Conservation (phyloP, 169 alveolate species). For the Plasmodium coatneyi region DNA sequence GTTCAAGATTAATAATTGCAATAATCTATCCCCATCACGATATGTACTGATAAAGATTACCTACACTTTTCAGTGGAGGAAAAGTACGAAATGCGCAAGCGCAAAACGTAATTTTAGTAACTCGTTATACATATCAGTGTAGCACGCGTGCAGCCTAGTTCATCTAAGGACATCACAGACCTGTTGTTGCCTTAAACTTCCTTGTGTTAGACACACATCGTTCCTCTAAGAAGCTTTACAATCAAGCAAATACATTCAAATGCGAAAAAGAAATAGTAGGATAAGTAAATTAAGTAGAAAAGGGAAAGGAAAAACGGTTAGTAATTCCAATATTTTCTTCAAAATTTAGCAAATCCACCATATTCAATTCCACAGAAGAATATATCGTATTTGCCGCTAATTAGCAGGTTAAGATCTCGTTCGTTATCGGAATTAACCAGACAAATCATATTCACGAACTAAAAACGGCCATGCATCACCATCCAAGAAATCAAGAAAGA, state of each 20-base stretch:
- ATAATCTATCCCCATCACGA: constrained; percentile 94
- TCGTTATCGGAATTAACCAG: constrained; percentile 90
- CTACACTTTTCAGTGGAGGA: constrained; percentile 74
- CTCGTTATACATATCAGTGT: constrained; percentile 91
- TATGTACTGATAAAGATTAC: constrained; percentile 1
- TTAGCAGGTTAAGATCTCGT: constrained; percentile 96
- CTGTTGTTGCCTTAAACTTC: constrained; percentile 95
- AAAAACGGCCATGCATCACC: constrained; percentile 95
- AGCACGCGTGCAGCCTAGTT: constrained; percentile 94
- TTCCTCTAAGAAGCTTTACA: constrained; percentile 91
- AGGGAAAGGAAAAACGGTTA: constrained; percentile 16
- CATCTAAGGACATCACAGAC: constrained; percentile 94
- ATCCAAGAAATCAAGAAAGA: constrained; percentile 91
- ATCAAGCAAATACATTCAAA: constrained; percentile 46
- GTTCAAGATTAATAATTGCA: constrained; percentile 94
- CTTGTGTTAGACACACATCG: constrained; percentile 89
- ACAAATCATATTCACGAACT: constrained; percentile 87
- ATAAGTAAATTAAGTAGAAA: not conserved
- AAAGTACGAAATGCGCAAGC: constrained; percentile 2
- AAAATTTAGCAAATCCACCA: not conserved
- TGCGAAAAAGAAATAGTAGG: not conserved
- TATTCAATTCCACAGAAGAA: not conserved
- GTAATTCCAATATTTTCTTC: not conserved
- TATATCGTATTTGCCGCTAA: constrained; percentile 80
- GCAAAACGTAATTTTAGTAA: constrained; percentile 11